phyloP scores from a whole-genome alignment of 257 asterid species.

The Solanum etuberosum region DNA sequence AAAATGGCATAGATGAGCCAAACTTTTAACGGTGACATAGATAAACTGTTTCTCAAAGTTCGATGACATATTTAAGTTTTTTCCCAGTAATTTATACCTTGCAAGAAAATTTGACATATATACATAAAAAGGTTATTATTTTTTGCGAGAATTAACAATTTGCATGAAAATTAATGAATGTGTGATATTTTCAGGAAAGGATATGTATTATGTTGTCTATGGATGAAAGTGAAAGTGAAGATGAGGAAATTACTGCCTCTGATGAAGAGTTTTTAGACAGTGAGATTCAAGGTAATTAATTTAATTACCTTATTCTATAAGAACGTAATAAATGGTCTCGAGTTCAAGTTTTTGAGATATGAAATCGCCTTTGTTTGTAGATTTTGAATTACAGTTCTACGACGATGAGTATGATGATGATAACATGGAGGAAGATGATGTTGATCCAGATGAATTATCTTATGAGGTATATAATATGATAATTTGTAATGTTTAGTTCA shows the following conservation, averaged over 20 bases:
- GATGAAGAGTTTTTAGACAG: conserved; percentile 20
- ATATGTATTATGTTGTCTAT: conserved; percentile 12
- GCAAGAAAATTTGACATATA: neutral
- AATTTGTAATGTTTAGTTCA: neutral
- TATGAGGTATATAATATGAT: conserved; percentile 33
- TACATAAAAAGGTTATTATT: neutral
- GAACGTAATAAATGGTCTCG: neutral
- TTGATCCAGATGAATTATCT: conserved; percentile 54
- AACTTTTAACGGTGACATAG: too few species aligned
- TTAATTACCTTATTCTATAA: neutral
- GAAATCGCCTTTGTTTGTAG: neutral
- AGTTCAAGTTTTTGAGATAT: neutral
- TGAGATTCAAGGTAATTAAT: conserved; percentile 12
- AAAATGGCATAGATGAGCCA: neutral
- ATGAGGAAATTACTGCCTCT: conserved; percentile 6
- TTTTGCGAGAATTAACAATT: neutral
- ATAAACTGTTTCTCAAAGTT: too few species aligned
- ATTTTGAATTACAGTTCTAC: neutral
- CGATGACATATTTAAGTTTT: neutral
- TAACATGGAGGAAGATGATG: conserved; percentile 42
- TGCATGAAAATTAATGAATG: neutral
- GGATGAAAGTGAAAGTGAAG: conserved; percentile 23
- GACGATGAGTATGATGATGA: neutral
- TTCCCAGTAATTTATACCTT: neutral
- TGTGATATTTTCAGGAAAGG: conserved; percentile 19